phyloP scores from a whole-genome alignment of 2,329 filamentous ascomycete genomes.

The Exophiala dermatitidis region DNA sequence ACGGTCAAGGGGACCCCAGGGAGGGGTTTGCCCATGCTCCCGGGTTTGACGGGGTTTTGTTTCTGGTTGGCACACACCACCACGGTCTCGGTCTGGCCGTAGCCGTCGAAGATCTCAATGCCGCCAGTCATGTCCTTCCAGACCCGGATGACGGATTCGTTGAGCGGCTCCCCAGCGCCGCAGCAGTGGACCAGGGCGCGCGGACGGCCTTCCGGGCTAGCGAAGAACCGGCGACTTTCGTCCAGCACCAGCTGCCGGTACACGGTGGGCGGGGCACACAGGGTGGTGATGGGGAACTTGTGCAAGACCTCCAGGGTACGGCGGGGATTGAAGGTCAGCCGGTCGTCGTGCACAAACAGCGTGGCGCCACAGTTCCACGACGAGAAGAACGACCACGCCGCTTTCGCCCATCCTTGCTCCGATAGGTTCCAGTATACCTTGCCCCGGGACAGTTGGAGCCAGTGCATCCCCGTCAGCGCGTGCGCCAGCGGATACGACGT shows the following conservation, averaged over 20 bases:
- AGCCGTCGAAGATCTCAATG: conserved; percentile 37
- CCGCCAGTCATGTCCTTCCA: conserved; percentile 33
- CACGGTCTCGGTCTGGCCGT: conserved; percentile 38
- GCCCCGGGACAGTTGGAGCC: conserved; percentile 33
- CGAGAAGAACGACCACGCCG: conserved; percentile 37
- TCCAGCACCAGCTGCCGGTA: conserved; percentile 37
- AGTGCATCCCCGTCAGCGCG: conserved; percentile 36
- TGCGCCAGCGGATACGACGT: conserved; percentile 37
- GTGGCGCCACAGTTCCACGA: conserved; percentile 38
- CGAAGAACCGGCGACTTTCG: conserved; percentile 29
- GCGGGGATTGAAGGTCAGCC: conserved; percentile 31
- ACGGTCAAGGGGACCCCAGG: conserved; percentile 35
- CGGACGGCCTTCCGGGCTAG: conserved; percentile 23
- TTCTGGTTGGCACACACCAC: conserved; percentile 37
- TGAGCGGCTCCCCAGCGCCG: conserved; percentile 37
- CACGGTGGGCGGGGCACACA: conserved; percentile 38
- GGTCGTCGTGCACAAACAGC: conserved; percentile 37
- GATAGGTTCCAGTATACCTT: conserved; percentile 37
- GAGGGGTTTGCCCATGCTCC: conserved; percentile 37
- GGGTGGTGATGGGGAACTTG: conserved; percentile 36
- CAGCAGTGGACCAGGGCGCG: conserved; percentile 33
- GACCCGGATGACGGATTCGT: conserved; percentile 35
- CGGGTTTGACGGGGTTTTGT: conserved; percentile 31
- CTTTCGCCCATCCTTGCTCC: conserved; percentile 41
- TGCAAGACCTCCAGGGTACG: conserved; percentile 32